phyloP scores from a whole-genome alignment of 495 filamentous ascomycete species.

The Hypoxylon cercidicola region DNA sequence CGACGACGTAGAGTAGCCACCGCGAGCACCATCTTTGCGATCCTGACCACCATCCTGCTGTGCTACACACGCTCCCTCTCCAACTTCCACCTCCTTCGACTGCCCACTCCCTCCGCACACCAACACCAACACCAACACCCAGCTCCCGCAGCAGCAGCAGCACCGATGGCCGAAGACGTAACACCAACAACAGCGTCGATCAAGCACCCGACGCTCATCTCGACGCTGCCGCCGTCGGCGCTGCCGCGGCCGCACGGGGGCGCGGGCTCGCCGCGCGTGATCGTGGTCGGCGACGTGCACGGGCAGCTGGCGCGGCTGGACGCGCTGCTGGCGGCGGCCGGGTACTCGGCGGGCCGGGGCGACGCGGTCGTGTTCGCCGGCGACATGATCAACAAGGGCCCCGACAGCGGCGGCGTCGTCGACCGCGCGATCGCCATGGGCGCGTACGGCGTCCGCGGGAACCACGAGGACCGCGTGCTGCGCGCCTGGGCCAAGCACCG shows the following conservation, averaged over 20 bases:
- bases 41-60: constrained; percentile 22
- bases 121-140: no score
- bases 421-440: constrained; percentile 72
- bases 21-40: constrained; percentile 18
- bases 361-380: constrained; percentile 88
- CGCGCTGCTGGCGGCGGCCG: constrained; percentile 71
- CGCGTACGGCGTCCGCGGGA: constrained; percentile 87
- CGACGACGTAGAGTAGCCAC: constrained; percentile 18
- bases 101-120: not conserved
- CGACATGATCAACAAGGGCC: constrained; percentile 89
- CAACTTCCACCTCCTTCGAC: not conserved
- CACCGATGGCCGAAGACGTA: constrained; percentile 35
- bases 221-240: constrained; percentile 49
- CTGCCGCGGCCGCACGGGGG: constrained; percentile 39
- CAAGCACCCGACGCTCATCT: constrained; percentile 46
- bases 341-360: constrained; percentile 63
- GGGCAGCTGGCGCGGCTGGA: constrained; percentile 77
- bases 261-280: constrained; percentile 53
- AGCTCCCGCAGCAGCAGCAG: no score
- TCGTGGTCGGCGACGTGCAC: constrained; percentile 92
- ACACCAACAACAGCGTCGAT: constrained; percentile 41
- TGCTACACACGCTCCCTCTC: constrained; percentile 22
- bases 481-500: constrained; percentile 44
- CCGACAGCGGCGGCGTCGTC: constrained; percentile 82
- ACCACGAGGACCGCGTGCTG: constrained; percentile 89